Base-by-base conservation (phyloP, 106 monocot genomes). In the Narthecium ossifragum region DNA sequence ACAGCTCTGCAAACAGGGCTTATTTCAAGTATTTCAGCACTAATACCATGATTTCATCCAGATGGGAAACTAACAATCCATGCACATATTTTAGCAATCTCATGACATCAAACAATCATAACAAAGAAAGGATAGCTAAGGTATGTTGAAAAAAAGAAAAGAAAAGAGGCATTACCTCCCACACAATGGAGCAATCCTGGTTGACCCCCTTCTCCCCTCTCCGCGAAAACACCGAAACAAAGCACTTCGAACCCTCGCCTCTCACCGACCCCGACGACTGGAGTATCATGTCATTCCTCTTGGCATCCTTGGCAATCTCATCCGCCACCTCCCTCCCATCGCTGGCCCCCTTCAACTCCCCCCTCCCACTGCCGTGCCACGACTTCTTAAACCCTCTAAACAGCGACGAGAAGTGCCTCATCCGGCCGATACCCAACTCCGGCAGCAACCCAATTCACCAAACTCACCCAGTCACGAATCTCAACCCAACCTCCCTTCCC, bases 201-300 rank as follows among this genome's bases (percentile, higher is more conserved):
- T 90, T 96, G 41, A 81, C 39, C 26, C 96, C 96, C 53, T 96
- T 96, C 68, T 84, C 86, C 38, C 96, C 96, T 74, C 80, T 72
- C 52, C 60, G 71, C 24, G 86, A 81, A 61, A 55, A 90, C 17
- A 70, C 83, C 34, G 96, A 80, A 0, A 72, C 84, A 24, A 84
- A 96, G 39, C 64, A 37, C 31, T 73, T 68, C 8, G 82, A 80
- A 3, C 65, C 73, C 13, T 62, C 55, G 21, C 70, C 65, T 25
- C 47, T 45, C 34, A 81, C 26, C 17, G 73, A 61, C 2, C 96
- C 96, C 4, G 90, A 90, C 9, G 75, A 68, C 57, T 40, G 57
- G 51, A 90, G 55, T n/a, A 90, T 63, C 82, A 69, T 53, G 22
- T 75, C 72, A 47, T 77, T 81, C 77, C 47, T 77, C 73, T 51